Percentiles rank a stretch among this genome's conserved stretches.
phyloP scores from a whole-genome alignment of 2,329 filamentous ascomycete genomes.

The Phialophora macrospora region DNA sequence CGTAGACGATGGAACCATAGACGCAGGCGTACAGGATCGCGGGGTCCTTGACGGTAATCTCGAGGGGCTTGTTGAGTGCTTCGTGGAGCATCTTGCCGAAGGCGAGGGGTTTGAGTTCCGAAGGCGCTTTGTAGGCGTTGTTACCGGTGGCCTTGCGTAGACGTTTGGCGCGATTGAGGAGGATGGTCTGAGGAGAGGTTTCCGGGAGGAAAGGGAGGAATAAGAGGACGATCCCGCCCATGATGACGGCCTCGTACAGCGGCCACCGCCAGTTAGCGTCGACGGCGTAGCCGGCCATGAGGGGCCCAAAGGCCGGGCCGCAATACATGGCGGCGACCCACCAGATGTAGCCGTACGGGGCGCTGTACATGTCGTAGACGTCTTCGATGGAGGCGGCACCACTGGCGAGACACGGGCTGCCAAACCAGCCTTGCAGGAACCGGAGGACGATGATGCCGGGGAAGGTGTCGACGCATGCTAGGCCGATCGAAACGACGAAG shows the following conservation, averaged over 20 bases:
- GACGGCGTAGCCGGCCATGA: slow-evolving; percentile 65
- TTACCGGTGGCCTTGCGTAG: slow-evolving; percentile 65
- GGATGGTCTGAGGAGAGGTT: slow-evolving; percentile 64
- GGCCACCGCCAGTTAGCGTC: slow-evolving; percentile 65
- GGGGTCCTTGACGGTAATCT: slow-evolving; percentile 59
- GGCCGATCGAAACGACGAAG: slow-evolving; percentile 69
- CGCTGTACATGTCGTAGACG: slow-evolving; percentile 57
- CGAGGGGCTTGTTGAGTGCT: slow-evolving; percentile 28
- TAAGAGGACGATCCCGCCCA: slow-evolving; percentile 60
- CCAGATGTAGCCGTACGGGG: slow-evolving; percentile 63
- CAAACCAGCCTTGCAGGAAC: slow-evolving; percentile 70
- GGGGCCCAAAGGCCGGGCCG: slow-evolving; percentile 44
- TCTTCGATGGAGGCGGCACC: slow-evolving; percentile 55
- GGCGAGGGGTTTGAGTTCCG: slow-evolving; percentile 62
- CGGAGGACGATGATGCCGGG: slow-evolving; percentile 66
- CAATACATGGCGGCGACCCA: slow-evolving; percentile 57
- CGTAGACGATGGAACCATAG: slow-evolving; percentile 64
- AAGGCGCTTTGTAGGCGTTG: slow-evolving; percentile 47
- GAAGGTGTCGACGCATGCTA: slow-evolving; percentile 66
- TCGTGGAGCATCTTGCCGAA: slow-evolving; percentile 55
- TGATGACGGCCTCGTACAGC: slow-evolving; percentile 64
- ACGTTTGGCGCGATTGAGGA: slow-evolving; percentile 64
- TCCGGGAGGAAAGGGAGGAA: slow-evolving; percentile 69
- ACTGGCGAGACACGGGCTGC: slow-evolving; percentile 67
- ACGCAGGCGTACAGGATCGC: slow-evolving; percentile 66